Percentiles rank a stretch among this genome's conserved stretches.
phyloP scores from a whole-genome alignment of 768 basidiomycete species.

The Lactifluus volemus region DNA sequence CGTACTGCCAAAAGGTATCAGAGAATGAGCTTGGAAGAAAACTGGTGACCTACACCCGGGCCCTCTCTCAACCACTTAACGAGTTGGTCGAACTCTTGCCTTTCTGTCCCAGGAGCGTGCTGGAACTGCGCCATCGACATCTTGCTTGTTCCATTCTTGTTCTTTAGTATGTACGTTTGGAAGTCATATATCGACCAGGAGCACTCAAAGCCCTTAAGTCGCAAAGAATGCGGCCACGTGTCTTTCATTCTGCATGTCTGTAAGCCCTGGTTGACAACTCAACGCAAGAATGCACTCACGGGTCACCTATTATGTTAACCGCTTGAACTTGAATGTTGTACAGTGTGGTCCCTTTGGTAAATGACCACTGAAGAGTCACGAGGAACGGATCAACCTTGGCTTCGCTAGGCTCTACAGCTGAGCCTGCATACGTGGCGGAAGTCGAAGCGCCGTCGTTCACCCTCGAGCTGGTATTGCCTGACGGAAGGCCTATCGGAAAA shows the following conservation, averaged over 20 bases:
- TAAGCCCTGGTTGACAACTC: not conserved
- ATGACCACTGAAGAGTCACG: not conserved
- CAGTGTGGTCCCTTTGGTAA: no score
- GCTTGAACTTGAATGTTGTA: not conserved
- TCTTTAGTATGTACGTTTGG: not conserved
- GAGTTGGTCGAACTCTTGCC: not conserved
- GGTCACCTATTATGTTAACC: not conserved
- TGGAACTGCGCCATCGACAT: not conserved
- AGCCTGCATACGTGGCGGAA: no score
- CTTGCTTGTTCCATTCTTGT: not conserved
- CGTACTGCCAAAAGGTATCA: not conserved
- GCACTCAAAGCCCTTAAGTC: not conserved
- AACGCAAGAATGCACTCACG: not conserved
- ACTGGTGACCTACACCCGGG: not conserved
- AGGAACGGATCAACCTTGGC: not conserved
- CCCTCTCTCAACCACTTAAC: not conserved
- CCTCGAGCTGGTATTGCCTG: no score
- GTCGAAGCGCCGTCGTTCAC: no score
- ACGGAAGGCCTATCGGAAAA: no score
- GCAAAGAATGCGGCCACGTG: not conserved
- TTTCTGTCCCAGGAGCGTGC: not conserved
- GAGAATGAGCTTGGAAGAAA: not conserved
- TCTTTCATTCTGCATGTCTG: not conserved
- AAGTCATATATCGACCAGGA: not conserved
- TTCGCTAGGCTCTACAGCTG: not conserved